These are phyloP conservation scores for Anastatica hierochuntica DNA, from an alignment of 345 rosid species.

Conservation along the genomic window DNA sequence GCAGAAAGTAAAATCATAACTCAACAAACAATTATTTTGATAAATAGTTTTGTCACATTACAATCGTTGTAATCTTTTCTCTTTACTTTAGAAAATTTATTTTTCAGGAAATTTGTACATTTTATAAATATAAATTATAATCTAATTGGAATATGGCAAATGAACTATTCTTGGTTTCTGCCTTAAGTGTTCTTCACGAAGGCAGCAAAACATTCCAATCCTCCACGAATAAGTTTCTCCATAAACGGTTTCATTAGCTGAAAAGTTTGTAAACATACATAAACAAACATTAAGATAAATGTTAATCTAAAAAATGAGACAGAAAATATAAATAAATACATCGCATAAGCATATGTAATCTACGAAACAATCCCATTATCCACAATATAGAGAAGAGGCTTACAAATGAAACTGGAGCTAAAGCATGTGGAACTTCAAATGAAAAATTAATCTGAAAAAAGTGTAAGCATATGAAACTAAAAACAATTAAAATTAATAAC, in stretches of 20 bases:
- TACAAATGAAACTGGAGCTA: slow-evolving; percentile 75
- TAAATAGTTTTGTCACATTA: too few species aligned
- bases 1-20: too few species aligned
- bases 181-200: slow-evolving; percentile 6
- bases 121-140: too few species aligned
- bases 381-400: slow-evolving; percentile 16
- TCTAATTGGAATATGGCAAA: too few species aligned
- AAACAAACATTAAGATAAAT: background rate
- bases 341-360: too few species aligned
- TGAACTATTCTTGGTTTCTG: too few species aligned
- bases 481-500: background rate
- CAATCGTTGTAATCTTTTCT: too few species aligned
- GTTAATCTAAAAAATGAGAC: background rate
- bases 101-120: too few species aligned
- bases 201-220: slow-evolving; percentile 58
- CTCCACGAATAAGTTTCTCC: slow-evolving; percentile 49
- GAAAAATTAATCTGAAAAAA: slow-evolving; percentile 74
- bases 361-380: background rate
- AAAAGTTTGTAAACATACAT: background rate
- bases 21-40: too few species aligned
- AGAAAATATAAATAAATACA: background rate
- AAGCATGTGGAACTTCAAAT: slow-evolving; percentile 73
- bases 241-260: slow-evolving; percentile 83
- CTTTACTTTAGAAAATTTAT: too few species aligned
- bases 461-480: background rate